Evolutionary conservation across 768 basidiomycete genomes (phyloP).

Genomic region (Tulasnella sp.): DNA sequence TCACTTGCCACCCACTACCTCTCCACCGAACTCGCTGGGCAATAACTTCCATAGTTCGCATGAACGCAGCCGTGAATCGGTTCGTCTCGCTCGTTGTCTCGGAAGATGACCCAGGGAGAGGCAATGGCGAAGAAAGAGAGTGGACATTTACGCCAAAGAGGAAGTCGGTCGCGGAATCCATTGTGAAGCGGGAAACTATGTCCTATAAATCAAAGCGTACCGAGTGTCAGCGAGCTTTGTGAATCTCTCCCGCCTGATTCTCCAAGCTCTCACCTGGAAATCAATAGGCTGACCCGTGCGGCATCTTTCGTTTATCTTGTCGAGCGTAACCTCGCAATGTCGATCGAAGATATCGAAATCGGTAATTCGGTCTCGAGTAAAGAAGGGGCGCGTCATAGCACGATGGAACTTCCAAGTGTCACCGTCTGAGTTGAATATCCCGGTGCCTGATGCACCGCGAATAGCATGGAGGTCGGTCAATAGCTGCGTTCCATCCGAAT

Average conservation of each 20-base stretch:
- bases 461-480: not conserved
- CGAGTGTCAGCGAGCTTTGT: not conserved
- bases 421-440: slow-evolving; percentile 51
- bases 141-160: slow-evolving; percentile 59
- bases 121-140: slow-evolving; percentile 33
- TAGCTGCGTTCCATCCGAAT: not conserved
- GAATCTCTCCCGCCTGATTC: not conserved
- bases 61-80: slow-evolving; percentile 17
- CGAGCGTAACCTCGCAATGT: slow-evolving; percentile 49
- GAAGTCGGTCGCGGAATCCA: slow-evolving; percentile 65
- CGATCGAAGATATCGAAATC: slow-evolving; percentile 62
- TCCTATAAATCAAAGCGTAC: slow-evolving; percentile 38
- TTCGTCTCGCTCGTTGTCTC: not conserved
- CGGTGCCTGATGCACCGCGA: slow-evolving; percentile 46
- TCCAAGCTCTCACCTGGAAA: slow-evolving; percentile 46
- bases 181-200: slow-evolving; percentile 58
- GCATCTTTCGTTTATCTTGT: slow-evolving; percentile 45
- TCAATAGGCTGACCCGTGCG: slow-evolving; percentile 52
- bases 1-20: slow-evolving; percentile 43
- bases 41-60: not conserved
- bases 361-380: slow-evolving; percentile 56
- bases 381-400: slow-evolving; percentile 66
- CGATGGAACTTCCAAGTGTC: slow-evolving; percentile 76
- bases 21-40: slow-evolving; percentile 33
- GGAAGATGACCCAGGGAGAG: slow-evolving; percentile 35